These are phyloP conservation scores for Arctium lappa DNA, from an alignment of 129 eudicot species.

Conservation along the genomic window DNA sequence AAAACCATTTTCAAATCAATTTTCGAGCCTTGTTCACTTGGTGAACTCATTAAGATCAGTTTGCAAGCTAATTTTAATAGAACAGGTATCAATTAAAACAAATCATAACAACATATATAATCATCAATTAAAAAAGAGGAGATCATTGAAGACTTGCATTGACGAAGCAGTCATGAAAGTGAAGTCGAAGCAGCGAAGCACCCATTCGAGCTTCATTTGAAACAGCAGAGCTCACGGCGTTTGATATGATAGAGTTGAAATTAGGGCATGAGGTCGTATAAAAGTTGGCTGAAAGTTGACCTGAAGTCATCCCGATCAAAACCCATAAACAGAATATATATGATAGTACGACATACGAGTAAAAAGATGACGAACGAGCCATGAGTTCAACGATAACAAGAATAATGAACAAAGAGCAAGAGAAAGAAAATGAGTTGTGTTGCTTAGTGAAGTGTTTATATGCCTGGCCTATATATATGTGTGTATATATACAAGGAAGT, in stretches of 20 bases:
- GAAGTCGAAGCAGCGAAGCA: conserved; percentile 49
- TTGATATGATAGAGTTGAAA: conserved; percentile 23
- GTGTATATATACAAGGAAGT: not conserved
- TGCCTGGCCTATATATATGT: not conserved
- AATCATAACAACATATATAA: not conserved
- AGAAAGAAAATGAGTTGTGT: not conserved
- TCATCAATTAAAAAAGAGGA: not conserved
- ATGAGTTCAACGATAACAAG: not conserved
- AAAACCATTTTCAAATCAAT: no score
- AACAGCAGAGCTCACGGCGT: conserved; percentile 28
- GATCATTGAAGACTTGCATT: conserved; percentile 31
- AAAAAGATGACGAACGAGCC: conserved; percentile 4
- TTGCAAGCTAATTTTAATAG: not conserved
- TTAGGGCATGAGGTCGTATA: conserved; percentile 42
- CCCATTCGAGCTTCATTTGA: conserved; percentile 41
- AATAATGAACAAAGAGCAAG: not conserved
- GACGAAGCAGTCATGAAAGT: conserved; percentile 44
- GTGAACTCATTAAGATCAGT: not conserved
- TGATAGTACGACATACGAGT: not conserved
- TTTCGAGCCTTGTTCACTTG: not conserved
- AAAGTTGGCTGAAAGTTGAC: conserved; percentile 42
- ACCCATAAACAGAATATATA: conserved; percentile 10
- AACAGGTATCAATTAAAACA: not conserved
- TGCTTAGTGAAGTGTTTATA: not conserved
- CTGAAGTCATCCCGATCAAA: conserved; percentile 17